Evolutionary conservation across 768 basidiomycete genomes (phyloP), one percentile per base, ranked within the genome.

Genomic region (Scleroderma bovista): DNA sequence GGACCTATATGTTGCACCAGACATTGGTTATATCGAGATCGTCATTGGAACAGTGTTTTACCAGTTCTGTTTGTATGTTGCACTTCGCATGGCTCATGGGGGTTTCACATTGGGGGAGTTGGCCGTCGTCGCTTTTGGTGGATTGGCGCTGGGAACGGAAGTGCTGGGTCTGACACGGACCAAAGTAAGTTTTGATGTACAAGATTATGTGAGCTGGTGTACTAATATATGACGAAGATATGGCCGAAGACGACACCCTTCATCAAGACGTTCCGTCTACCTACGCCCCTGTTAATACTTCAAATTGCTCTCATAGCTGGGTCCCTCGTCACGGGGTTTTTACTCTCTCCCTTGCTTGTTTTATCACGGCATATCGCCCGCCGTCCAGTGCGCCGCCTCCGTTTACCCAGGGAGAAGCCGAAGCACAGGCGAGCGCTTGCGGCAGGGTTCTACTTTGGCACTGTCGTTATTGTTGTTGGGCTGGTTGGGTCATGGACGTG

Each of bases 101-200:
- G 90, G 89, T 11, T 94, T 98, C 69, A 98, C 94, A 0, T 77
- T 99, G 1, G 96, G 96, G 29, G 96, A 99, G 65, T 77, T 98
- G 16, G 87, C 86, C 22, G 69, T 97, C 22, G 89, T 95, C 16
- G 87, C 85, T 39, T 90, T 91, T 56, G 92, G 93, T 37, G 93
- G 88, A 6, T 88, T 93, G 2, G 84, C 84, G 0, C 64, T 98
- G 20, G 85, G 83, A 57, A 84, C 93, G 74, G 95, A 98, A 65
- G 76, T 88, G 31, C 72, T 93, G 53, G 88, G 90, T 57, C 63
- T 98, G 44, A 95, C 93, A 2, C 81, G 82, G 43, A 84, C 90
- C 31, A 75, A 79, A 67, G 94, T 95, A 62, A 46, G 85, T 71
- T 8, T n/a, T n/a, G n/a, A n/a, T 33, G 12, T 16, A 5, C 2